Base-by-base conservation (phyloP, 2,329 filamentous ascomycete genomes). In the Aureobasidium sp. region DNA sequence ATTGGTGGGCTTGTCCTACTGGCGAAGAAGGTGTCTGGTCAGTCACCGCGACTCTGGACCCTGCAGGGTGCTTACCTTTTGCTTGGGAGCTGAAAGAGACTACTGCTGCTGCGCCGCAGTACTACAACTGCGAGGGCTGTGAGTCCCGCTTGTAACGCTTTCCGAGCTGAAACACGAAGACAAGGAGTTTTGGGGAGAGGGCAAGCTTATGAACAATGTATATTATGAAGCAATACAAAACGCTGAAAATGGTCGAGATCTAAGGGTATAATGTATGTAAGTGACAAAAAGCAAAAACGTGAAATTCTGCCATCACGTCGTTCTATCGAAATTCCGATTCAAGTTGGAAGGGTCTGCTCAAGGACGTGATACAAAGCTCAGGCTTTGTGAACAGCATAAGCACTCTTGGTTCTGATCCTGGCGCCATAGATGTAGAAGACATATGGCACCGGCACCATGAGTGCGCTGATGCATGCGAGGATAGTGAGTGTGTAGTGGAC, bases 401-500 rank as follows among this genome's bases (percentile, higher is more conserved):
- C 39, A 58, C 67, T 68, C 51, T 62, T 63, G 37, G 62, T 65
- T 46, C 68, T 60, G 23, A 68, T 66, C 20, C 20, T 50, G 10
- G 65, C 50, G 3, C 67, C 67, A 52, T 67, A 67, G 13, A 63
- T 63, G 59, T 67, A 68, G 26, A 69, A 68, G 1, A 68, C 29
- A 41, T 66, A 63, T 4, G 68, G 67, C 27, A 69, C 44, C 1
- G 66, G 67, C 48, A 64, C 62, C 57, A 66, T 65, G 17, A 68
- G 44, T 9, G 64, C 61, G 3, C 66, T 65, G n/a, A 78, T 63
- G 52, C 70, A 72, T 0, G 74, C 76, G 13, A 78, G 64, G 32
- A 76, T 56, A 12, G 73, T 78, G 69, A 78, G 70, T 5, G 75
- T 76, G 70, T 75, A 78, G 63, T 77, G 76, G 7, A 74, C 71